Conservation (phyloP, 148 eudicot species). For the Nepenthes mirabilis region DNA sequence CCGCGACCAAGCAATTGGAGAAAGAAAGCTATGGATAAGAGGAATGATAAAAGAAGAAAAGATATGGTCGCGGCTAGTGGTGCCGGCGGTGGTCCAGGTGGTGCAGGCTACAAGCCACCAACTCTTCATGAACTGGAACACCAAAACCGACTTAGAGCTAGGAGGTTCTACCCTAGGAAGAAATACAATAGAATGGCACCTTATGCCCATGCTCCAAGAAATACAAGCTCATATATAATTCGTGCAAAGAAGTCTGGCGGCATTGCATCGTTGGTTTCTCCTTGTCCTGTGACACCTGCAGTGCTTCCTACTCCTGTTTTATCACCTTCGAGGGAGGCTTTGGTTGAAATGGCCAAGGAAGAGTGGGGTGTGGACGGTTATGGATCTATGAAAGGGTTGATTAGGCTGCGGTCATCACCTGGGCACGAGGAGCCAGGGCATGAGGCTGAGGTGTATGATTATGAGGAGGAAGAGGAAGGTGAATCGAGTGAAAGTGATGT, state of each 20-base stretch:
- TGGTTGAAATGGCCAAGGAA: conserved; percentile 94
- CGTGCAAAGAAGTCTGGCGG: conserved; percentile 93
- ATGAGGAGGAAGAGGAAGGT: conserved; percentile 67
- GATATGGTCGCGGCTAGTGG: neutral
- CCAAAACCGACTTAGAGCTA: conserved; percentile 67
- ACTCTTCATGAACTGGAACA: conserved; percentile 55
- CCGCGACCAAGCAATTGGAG: too few relatives aligned
- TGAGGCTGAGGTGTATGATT: conserved; percentile 47
- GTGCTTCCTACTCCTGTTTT: conserved; percentile 85
- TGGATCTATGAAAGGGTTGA: conserved; percentile 93
- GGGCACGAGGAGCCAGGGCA: conserved; percentile 15
- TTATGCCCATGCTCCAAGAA: conserved; percentile 75
- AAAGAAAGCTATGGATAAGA: too few relatives aligned
- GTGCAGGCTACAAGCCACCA: conserved; percentile 49
- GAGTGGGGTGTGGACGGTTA: conserved; percentile 99
- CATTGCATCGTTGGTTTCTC: conserved; percentile 68
- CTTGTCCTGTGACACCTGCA: conserved; percentile 77
- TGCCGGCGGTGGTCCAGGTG: conserved; percentile 10
- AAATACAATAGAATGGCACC: conserved; percentile 64
- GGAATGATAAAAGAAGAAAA: too few relatives aligned
- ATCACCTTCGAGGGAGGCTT: conserved; percentile 77
- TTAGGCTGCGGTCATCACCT: conserved; percentile 60
- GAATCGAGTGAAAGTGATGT: conserved; percentile 91
- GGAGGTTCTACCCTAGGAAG: conserved; percentile 43
- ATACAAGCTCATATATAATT: conserved; percentile 71